A percentile compares a stretch with the other conserved stretches of the same genome.
These are phyloP conservation scores for Viola pubescens DNA, from an alignment of 441 rosid genomes.

Conservation along the genomic window DNA sequence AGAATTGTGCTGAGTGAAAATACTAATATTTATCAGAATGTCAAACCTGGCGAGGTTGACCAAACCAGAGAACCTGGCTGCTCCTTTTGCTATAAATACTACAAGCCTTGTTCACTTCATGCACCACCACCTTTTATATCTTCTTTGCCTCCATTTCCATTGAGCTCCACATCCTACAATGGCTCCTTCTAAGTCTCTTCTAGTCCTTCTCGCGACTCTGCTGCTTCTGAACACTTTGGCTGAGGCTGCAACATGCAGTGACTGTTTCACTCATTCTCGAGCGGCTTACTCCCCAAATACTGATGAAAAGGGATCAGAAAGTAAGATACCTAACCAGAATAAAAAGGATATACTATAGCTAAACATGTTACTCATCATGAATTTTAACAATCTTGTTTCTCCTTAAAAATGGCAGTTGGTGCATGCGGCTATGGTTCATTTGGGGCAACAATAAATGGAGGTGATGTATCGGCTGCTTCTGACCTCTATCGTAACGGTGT, in stretches of 20 bases:
- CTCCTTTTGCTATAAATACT: slow-evolving; percentile 31
- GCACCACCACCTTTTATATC: slow-evolving; percentile 15
- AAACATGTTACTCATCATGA: background rate
- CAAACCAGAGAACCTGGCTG: slow-evolving; percentile 14
- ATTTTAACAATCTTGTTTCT: slow-evolving; percentile 14
- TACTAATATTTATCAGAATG: slow-evolving; percentile 10
- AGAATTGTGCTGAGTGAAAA: slow-evolving; percentile 17
- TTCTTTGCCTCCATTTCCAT: slow-evolving; percentile 16
- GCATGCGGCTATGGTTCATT: slow-evolving; percentile 62
- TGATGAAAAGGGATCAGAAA: slow-evolving; percentile 41
- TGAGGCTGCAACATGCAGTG: slow-evolving; percentile 38
- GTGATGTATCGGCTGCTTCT: slow-evolving; percentile 60
- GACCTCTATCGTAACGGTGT: slow-evolving; percentile 51
- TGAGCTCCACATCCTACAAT: slow-evolving; percentile 14
- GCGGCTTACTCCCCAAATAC: slow-evolving; percentile 57
- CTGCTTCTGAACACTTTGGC: slow-evolving; percentile 22
- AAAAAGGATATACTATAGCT: too few relatives aligned
- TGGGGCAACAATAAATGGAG: slow-evolving; percentile 56
- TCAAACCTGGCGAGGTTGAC: slow-evolving; percentile 23
- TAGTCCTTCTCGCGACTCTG: slow-evolving; percentile 23
- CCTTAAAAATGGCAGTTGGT: slow-evolving; percentile 30
- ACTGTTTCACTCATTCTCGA: slow-evolving; percentile 45
- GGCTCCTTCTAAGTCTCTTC: slow-evolving; percentile 28
- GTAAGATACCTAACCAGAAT: slow-evolving; percentile 24
- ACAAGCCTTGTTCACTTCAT: slow-evolving; percentile 18